Evolutionary conservation across 2,329 filamentous ascomycete species (phyloP).

Genomic region (Cladosporium halotolerans): DNA sequence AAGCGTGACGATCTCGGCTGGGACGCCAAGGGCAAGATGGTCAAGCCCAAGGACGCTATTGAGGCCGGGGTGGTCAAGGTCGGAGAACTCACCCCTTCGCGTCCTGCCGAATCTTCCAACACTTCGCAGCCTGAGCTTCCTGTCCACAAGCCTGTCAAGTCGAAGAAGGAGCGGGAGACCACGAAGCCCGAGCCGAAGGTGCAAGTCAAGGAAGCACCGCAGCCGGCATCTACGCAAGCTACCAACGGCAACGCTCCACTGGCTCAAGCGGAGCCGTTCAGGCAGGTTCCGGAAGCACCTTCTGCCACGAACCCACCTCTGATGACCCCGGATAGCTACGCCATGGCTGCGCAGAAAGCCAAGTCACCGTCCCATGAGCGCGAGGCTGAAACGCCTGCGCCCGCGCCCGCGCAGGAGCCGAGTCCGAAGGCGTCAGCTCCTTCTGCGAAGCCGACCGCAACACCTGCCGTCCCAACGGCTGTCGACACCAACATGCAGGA

Average conservation of each 20-base stretch:
- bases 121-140: conserved; percentile 16
- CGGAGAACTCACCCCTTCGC: conserved; percentile 50
- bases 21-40: conserved; percentile 82
- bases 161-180: conserved; percentile 11
- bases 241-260: conserved; percentile 19
- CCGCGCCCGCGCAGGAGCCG: background rate
- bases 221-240: background rate
- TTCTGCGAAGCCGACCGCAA: conserved; percentile 4
- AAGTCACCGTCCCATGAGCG: conserved; percentile 7
- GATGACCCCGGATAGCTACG: conserved; percentile 35
- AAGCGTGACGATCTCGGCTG: conserved; percentile 87
- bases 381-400: background rate
- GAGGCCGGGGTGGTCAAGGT: conserved; percentile 69
- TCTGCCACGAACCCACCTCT: conserved; percentile 25
- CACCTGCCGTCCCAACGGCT: background rate
- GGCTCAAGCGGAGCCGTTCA: conserved; percentile 8
- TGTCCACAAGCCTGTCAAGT: conserved; percentile 18
- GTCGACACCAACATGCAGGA: conserved; percentile 10
- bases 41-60: conserved; percentile 70
- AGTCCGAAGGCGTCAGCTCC: background rate
- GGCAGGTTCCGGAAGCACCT: conserved; percentile 22
- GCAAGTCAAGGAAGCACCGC: conserved; percentile 9
- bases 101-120: conserved; percentile 14
- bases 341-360: conserved; percentile 33
- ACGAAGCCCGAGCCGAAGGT: conserved; percentile 10